These are phyloP conservation scores for Protostelium mycophagum DNA, from an alignment of 78 protist species.

Conservation along the genomic window DNA sequence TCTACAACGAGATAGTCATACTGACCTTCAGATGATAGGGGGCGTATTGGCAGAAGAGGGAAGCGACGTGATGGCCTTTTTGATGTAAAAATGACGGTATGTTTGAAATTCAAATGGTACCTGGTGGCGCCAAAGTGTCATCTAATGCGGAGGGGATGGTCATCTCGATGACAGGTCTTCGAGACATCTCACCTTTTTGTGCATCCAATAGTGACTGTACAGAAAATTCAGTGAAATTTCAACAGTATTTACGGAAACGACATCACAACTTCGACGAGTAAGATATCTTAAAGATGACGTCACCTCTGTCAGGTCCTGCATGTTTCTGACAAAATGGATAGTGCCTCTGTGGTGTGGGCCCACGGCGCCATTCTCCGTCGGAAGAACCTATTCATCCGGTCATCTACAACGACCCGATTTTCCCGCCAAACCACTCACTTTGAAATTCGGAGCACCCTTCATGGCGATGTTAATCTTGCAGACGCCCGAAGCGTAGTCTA, in stretches of 20 bases:
- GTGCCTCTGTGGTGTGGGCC: constrained; percentile 56
- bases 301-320: constrained; percentile 4
- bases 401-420: background rate
- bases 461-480: constrained; percentile 60
- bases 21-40: constrained; percentile 48
- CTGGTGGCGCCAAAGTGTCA: constrained; percentile 37
- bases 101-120: background rate
- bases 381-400: background rate
- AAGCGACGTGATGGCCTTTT: constrained; percentile 2
- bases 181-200: constrained; percentile 4
- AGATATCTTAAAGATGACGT: too few relatives aligned
- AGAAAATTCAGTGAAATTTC: background rate
- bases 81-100: background rate
- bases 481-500: constrained; percentile 25
- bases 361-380: background rate
- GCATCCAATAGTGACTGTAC: constrained; percentile 8
- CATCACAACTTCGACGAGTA: too few relatives aligned
- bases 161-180: constrained; percentile 66
- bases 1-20: too few relatives aligned
- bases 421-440: background rate
- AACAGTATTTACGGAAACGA: background rate
- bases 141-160: constrained; percentile 60
- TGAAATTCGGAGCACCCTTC: constrained; percentile 29
- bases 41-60: constrained; percentile 36
- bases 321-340: constrained; percentile 23